Evolutionary conservation across 805 yeast genomes (phyloP).

Genomic region (Candida ponderosae): DNA sequence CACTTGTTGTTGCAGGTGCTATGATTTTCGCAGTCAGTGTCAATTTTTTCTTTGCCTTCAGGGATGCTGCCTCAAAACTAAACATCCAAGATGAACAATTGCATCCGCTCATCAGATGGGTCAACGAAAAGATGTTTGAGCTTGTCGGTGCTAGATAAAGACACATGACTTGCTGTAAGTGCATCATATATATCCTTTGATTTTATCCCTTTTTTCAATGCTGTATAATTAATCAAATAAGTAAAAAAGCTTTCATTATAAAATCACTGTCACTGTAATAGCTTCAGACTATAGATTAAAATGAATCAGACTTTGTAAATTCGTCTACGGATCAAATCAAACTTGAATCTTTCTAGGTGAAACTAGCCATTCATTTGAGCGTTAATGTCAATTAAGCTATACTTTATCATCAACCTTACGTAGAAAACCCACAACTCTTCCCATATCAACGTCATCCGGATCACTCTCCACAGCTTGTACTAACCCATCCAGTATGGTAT

Average conservation of each 20-base stretch:
- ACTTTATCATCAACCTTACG: constrained; percentile 31
- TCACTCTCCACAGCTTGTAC: constrained; percentile 88
- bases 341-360: too few species aligned
- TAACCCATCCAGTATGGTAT: constrained; percentile 71
- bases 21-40: constrained; percentile 57
- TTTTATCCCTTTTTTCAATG: too few species aligned
- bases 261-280: too few species aligned
- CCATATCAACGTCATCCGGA: constrained; percentile 58
- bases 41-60: constrained; percentile 67
- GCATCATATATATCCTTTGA: too few species aligned
- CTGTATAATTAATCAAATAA: too few species aligned
- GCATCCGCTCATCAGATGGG: constrained; percentile 19
- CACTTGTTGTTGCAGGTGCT: constrained; percentile 67
- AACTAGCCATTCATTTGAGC: too few species aligned
- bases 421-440: constrained; percentile 46
- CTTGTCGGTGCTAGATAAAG: constrained; percentile 24
- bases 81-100: constrained; percentile 7
- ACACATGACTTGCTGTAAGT: too few species aligned
- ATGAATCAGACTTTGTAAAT: too few species aligned
- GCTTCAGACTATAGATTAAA: too few species aligned
- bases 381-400: too few species aligned
- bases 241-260: too few species aligned
- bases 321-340: too few species aligned
- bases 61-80: constrained; percentile 23
- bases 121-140: constrained; percentile 22